phyloP scores from a whole-genome alignment of 257 asterid species.

The Salvia miltiorrhiza region DNA sequence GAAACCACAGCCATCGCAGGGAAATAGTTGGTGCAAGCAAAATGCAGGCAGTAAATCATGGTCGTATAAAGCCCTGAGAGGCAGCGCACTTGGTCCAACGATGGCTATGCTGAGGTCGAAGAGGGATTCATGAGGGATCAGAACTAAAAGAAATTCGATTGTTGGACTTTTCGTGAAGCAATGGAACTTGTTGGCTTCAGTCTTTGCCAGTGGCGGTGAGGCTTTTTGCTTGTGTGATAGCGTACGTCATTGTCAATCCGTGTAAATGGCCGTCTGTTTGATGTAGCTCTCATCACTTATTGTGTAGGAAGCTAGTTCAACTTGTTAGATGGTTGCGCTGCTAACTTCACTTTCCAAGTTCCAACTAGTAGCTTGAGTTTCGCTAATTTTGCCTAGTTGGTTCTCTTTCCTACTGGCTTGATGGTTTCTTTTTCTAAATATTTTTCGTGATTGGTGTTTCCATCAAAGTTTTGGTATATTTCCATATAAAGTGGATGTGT shows the following conservation, averaged over 20 bases:
- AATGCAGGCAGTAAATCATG: constrained; percentile 39
- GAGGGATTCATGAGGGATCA: constrained; percentile 29
- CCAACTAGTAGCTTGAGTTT: neutral
- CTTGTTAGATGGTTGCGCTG: constrained; percentile 1
- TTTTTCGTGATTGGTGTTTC: neutral
- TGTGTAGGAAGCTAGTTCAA: neutral
- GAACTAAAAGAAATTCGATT: neutral
- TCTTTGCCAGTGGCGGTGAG: neutral
- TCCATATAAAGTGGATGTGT: too few species aligned
- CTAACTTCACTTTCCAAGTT: neutral
- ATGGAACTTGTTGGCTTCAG: neutral
- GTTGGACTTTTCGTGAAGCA: neutral
- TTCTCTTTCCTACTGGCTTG: neutral
- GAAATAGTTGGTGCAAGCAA: constrained; percentile 36
- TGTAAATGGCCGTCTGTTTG: neutral
- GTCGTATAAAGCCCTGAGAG: constrained; percentile 62
- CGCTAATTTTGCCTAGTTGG: neutral
- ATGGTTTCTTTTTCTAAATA: neutral
- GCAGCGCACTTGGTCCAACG: constrained; percentile 70
- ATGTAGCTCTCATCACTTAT: too few species aligned
- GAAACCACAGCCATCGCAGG: constrained; percentile 37
- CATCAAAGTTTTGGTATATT: too few species aligned
- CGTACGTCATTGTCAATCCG: neutral
- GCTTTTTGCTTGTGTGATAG: neutral
- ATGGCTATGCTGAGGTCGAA: constrained; percentile 69